A percentile compares a stretch with the other conserved stretches of the same genome.
These are phyloP conservation scores for Trichoderma reesei DNA, from an alignment of 495 filamentous ascomycete species.

Conservation along the genomic window DNA sequence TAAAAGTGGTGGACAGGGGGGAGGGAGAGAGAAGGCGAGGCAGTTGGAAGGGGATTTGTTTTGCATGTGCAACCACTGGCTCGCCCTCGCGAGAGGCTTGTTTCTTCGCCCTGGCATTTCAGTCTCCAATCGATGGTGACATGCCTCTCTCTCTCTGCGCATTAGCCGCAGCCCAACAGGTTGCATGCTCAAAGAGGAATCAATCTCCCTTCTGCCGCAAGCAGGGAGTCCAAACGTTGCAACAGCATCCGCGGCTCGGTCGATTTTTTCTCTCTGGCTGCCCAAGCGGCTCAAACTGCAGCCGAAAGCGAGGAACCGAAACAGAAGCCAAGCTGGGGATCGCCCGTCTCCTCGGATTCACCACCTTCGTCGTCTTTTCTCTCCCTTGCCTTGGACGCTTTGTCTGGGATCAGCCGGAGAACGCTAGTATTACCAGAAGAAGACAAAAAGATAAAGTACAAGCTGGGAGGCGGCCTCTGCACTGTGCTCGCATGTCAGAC, in stretches of 20 bases:
- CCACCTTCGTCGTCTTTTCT: background rate
- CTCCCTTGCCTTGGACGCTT: background rate
- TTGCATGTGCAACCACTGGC: no score
- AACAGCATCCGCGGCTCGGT: background rate
- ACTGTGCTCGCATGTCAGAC: constrained; percentile 5
- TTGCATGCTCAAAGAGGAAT: background rate
- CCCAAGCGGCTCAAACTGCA: background rate
- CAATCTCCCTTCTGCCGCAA: constrained; percentile 1
- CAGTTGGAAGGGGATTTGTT: no score
- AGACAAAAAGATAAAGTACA: no score
- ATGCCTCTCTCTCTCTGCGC: background rate
- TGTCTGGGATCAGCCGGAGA: background rate
- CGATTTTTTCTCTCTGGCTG: background rate
- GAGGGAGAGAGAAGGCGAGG: no score
- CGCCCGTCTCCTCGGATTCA: background rate
- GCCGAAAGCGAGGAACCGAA: constrained; percentile 1
- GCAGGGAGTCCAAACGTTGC: background rate
- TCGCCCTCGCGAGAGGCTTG: background rate
- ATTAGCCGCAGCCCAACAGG: background rate
- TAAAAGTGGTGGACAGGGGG: no score
- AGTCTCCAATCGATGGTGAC: background rate
- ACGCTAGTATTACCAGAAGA: background rate
- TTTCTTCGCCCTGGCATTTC: background rate
- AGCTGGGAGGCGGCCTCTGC: background rate
- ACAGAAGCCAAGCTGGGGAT: background rate